These are phyloP conservation scores for Thecaphora thlaspeos DNA, from an alignment of 1,284 basidiomycete species.

Conservation along the genomic window DNA sequence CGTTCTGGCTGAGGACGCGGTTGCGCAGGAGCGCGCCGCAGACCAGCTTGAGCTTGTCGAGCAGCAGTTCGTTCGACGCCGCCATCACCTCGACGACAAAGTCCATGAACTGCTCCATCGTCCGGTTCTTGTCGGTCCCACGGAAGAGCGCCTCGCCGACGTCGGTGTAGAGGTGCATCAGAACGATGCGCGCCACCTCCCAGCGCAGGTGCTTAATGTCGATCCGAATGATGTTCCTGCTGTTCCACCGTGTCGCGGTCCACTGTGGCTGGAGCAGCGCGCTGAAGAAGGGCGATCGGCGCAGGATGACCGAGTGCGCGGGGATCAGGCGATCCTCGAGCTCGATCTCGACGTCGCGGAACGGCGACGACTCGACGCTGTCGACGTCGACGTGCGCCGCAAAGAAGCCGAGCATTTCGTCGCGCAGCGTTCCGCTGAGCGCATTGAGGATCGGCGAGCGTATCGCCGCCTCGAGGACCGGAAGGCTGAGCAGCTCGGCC, in stretches of 20 bases:
- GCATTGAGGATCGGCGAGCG: conserved; percentile 49
- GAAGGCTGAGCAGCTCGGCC: conserved; percentile 62
- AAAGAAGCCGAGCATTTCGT: conserved; percentile 64
- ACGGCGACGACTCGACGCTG: conserved; percentile 10
- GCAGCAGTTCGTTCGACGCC: conserved; percentile 81
- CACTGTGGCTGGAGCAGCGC: conserved; percentile 83
- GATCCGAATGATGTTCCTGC: conserved; percentile 65
- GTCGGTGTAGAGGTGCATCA: conserved; percentile 78
- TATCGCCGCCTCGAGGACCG: conserved; percentile 59
- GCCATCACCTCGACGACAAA: conserved; percentile 85
- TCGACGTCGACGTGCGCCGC: conserved; percentile 19
- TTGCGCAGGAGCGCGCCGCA: conserved; percentile 66
- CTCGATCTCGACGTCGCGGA: conserved; percentile 73
- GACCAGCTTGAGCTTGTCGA: conserved; percentile 79
- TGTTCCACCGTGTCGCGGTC: conserved; percentile 68
- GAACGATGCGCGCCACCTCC: conserved; percentile 73
- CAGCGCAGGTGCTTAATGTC: conserved; percentile 74
- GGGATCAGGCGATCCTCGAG: conserved; percentile 71
- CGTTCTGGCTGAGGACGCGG: conserved; percentile 74
- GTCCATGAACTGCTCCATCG: conserved; percentile 76
- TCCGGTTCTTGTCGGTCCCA: conserved; percentile 51
- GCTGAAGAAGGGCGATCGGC: conserved; percentile 80
- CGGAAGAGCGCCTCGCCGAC: conserved; percentile 70
- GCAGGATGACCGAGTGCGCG: conserved; percentile 74
- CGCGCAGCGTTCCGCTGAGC: conserved; percentile 62